Evolutionary conservation across 139 green algal genomes (phyloP).

Genomic region (Edaphochlamys debaryana): DNA sequence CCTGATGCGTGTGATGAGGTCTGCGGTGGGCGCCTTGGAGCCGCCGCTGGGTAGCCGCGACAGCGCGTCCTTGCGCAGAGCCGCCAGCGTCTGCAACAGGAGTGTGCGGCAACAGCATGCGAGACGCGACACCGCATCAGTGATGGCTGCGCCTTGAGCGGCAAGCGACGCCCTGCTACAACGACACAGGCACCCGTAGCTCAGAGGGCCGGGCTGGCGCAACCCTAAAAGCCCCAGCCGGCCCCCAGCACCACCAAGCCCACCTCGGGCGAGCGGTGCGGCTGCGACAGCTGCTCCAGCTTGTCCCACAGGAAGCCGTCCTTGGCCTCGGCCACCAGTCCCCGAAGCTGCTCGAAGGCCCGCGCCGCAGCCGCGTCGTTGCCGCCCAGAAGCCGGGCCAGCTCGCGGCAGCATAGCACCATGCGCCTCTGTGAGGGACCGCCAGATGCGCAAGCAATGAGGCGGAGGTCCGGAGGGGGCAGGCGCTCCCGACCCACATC

Average conservation of each 20-base stretch:
- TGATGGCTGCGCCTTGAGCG: too few relatives aligned
- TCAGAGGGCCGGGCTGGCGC: too few relatives aligned
- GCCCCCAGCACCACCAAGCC: too few relatives aligned
- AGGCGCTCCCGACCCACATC: too few relatives aligned
- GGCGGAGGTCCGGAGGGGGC: too few relatives aligned
- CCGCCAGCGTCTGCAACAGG: slow-evolving; percentile 28
- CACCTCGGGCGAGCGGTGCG: slow-evolving; percentile 38
- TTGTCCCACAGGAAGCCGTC: slow-evolving; percentile 77
- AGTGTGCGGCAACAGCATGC: too few relatives aligned
- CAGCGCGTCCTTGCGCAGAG: slow-evolving; percentile 68
- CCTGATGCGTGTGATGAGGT: slow-evolving; percentile 62
- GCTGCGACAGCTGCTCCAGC: slow-evolving; percentile 53
- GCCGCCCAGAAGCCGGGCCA: neutral
- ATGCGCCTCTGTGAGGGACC: neutral
- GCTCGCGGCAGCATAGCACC: neutral
- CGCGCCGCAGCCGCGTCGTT: neutral
- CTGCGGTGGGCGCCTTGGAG: slow-evolving; percentile 57
- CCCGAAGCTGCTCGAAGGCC: slow-evolving; percentile 62
- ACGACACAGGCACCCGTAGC: too few relatives aligned
- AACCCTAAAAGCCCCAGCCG: too few relatives aligned
- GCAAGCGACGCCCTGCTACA: too few relatives aligned
- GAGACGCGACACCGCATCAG: too few relatives aligned
- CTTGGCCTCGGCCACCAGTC: slow-evolving; percentile 60
- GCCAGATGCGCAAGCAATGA: too few relatives aligned
- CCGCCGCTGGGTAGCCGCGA: slow-evolving; percentile 65